Conservation (phyloP, 768 basidiomycete species). For the Leccinum rimulosum region DNA sequence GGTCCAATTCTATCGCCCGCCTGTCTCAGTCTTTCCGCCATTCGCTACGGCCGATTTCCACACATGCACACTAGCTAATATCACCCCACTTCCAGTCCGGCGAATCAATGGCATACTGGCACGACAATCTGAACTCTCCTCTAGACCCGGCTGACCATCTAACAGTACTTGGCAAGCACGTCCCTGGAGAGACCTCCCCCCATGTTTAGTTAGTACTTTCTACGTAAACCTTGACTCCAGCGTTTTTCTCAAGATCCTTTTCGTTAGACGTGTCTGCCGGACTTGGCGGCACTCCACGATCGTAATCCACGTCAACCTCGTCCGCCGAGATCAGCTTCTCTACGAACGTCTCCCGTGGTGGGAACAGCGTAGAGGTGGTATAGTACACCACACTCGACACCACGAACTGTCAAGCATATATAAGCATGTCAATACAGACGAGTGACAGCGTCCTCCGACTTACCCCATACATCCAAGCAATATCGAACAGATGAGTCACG, state of each 20-base stretch:
- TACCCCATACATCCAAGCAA: constrained; percentile 80
- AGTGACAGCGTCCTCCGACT: constrained; percentile 22
- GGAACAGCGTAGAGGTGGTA: constrained; percentile 28
- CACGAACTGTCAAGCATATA: constrained; percentile 22
- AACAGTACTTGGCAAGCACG: neutral
- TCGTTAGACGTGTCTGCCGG: neutral
- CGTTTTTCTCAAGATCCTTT: constrained; percentile 5
- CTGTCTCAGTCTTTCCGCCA: no score
- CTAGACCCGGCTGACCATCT: no score
- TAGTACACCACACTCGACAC: constrained; percentile 31
- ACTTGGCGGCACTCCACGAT: neutral
- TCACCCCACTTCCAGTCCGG: no score
- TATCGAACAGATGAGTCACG: constrained; percentile 56
- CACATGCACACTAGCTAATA: no score
- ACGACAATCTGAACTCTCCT: no score
- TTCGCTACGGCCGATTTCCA: no score
- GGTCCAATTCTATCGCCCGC: no score
- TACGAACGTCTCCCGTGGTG: constrained; percentile 27
- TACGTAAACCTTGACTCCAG: neutral
- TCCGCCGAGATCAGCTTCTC: constrained; percentile 30
- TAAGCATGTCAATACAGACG: neutral
- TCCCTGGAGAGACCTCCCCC: no score
- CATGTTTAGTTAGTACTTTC: neutral
- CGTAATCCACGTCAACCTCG: constrained; percentile 7
- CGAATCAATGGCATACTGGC: no score